Percentiles rank a stretch among this genome's conserved stretches.
These are phyloP conservation scores for Penicillium crystallinum DNA, from an alignment of 495 filamentous ascomycete genomes.

Conservation along the genomic window DNA sequence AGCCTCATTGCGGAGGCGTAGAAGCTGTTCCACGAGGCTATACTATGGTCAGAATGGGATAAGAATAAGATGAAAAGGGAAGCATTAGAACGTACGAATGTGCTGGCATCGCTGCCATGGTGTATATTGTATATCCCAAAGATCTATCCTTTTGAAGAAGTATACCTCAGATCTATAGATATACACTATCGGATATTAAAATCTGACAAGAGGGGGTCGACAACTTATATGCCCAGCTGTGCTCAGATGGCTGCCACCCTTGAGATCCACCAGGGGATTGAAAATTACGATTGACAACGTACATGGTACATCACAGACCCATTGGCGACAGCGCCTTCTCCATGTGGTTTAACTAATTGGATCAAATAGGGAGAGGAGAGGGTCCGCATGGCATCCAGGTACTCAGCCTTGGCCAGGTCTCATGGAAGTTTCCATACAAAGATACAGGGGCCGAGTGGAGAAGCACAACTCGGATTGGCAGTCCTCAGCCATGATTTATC, in stretches of 20 bases:
- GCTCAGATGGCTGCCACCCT: neutral
- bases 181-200: neutral
- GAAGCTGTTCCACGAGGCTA: conserved; percentile 11
- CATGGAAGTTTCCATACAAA: neutral
- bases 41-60: neutral
- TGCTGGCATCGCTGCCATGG: neutral
- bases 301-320: conserved; percentile 4
- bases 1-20: conserved; percentile 9
- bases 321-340: conserved; percentile 3
- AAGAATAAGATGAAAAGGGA: neutral
- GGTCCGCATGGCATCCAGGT: neutral
- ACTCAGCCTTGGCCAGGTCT: neutral
- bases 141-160: neutral
- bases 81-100: neutral
- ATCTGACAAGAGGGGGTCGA: neutral
- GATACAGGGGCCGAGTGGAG: neutral
- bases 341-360: conserved; percentile 2
- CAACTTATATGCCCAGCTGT: neutral
- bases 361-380: neutral
- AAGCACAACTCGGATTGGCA: neutral
- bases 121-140: neutral
- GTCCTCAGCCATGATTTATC: neutral
- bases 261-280: neutral
- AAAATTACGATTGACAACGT: neutral
- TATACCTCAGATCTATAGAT: neutral